Evolutionary conservation across 192 early-diverging fungal genomes (phyloP), one percentile per base, ranked within the genome.

Genomic region (Coemansia sp.): DNA sequence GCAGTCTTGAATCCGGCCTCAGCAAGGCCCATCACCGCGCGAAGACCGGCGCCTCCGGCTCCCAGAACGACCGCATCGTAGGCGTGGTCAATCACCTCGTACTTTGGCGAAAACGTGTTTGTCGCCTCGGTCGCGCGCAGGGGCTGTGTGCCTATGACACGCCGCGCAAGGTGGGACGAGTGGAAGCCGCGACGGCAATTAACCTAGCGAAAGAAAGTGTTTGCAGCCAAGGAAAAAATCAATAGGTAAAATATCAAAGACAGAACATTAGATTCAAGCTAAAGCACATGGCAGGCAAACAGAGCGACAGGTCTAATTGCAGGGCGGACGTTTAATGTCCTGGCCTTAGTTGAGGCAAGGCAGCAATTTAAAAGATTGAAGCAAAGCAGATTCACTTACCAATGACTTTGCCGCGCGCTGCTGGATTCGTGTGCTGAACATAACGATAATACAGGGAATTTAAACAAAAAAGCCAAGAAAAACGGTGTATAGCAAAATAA

Each of bases 1-100:
- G 96, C 96, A 20, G 93, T 95, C 71, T 98, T 98, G 79, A 98
- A 91, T 45, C 91, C 90, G 29, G 90, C 89, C 71, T 94, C 88
- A 42, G 97, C 92, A 53, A 99, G 89, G 74, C 97, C 97, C 78
- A 97, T 94, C 51, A 95, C 93, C 47, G 95, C 94, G 62, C 97
- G 94, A 30, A 99, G 90, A 83, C 97, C 97, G 49, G 97, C 93
- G 72, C 97, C 95, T 68, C 97, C 97, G 54, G 97, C 95, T 69
- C 97, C 97, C 42, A 99, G 87, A 30, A 99, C 95, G 51, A 99
- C 84, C n/a, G 95, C 97, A 74, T 99, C 97, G 71, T 95, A 99
- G 47, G 92, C 91, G 78, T 99, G 97, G 74, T 99, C 97, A 57
- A 97, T 93, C 71, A 98, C 87, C 59, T 93, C 90, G 83, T 98